A percentile compares a stretch with the other conserved stretches of the same genome.
Evolutionary conservation across 306 rosid species (phyloP).

Genomic region (Glycine tomentella): DNA sequence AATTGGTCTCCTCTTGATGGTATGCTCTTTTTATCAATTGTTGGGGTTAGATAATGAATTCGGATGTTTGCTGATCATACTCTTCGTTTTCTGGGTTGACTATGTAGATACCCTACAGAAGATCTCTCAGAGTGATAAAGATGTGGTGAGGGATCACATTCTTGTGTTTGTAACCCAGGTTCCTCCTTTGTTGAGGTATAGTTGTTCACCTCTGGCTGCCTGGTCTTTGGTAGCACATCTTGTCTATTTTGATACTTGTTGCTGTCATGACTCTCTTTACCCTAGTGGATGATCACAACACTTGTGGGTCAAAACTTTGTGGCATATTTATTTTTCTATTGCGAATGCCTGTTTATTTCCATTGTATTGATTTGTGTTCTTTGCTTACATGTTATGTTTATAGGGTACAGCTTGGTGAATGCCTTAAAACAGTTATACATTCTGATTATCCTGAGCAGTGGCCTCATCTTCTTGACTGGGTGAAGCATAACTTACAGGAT

Average conservation of each 20-base stretch:
- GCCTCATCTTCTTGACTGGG: conserved; percentile 95
- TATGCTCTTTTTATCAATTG: conserved; percentile 37
- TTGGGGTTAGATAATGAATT: conserved; percentile 35
- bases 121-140: conserved; percentile 83
- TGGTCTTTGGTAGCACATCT: not conserved
- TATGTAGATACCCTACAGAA: conserved; percentile 72
- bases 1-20: conserved; percentile 93
- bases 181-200: conserved; percentile 88
- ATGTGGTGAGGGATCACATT: conserved; percentile 79
- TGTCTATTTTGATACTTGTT: not conserved
- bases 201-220: conserved; percentile 19
- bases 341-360: not conserved
- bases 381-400: conserved; percentile 37
- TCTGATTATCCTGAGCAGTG: conserved; percentile 98
- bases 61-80: conserved; percentile 36
- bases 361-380: conserved; percentile 2
- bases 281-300: conserved; percentile 2
- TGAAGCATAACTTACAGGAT: conserved; percentile 88
- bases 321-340: not conserved
- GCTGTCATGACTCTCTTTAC: not conserved
- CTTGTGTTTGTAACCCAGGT: conserved; percentile 83
- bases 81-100: conserved; percentile 30
- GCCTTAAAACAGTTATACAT: conserved; percentile 89
- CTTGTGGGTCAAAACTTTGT: not conserved
- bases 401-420: conserved; percentile 96